Percentiles rank a stretch among this genome's conserved stretches.
phyloP scores from a whole-genome alignment of 2,329 filamentous ascomycete species.

The Sporothrix protearum region DNA sequence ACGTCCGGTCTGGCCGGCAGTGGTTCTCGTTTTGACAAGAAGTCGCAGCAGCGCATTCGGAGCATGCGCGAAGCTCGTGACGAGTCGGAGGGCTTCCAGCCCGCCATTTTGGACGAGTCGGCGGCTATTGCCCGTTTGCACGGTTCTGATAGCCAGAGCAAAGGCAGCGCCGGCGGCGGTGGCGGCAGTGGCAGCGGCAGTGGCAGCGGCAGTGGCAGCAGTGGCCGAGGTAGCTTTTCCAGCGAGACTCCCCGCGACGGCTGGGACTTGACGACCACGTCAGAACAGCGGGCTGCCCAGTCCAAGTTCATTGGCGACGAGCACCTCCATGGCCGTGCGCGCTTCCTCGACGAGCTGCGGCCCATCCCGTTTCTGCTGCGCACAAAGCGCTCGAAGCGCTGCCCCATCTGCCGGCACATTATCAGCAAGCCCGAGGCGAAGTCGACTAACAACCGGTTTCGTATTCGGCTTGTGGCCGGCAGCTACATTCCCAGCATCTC shows the following conservation, averaged over 20 bases:
- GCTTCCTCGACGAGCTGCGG: constrained; percentile 70
- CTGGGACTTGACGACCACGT: constrained; percentile 59
- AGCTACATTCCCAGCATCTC: constrained; percentile 83
- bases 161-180: not conserved
- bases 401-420: constrained; percentile 88
- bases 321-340: constrained; percentile 48
- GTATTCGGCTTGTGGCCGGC: constrained; percentile 83
- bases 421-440: constrained; percentile 92
- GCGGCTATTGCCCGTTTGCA: constrained; percentile 58
- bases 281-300: constrained; percentile 49
- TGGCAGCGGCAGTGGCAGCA: not conserved
- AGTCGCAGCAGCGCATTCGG: constrained; percentile 62
- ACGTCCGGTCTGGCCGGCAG: constrained; percentile 45
- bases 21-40: constrained; percentile 58
- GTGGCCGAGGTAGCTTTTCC: not conserved
- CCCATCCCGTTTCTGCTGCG: constrained; percentile 79
- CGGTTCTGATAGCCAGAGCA: not conserved
- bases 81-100: constrained; percentile 66
- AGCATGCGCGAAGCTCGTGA: constrained; percentile 77
- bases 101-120: constrained; percentile 60
- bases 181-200: not conserved
- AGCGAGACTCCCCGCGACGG: constrained; percentile 40
- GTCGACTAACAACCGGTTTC: constrained; percentile 81
- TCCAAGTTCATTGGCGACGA: constrained; percentile 39
- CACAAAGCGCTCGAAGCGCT: constrained; percentile 91